phyloP scores from a whole-genome alignment of 1,139 yeast genomes.

The Tardiomyces blankii region DNA sequence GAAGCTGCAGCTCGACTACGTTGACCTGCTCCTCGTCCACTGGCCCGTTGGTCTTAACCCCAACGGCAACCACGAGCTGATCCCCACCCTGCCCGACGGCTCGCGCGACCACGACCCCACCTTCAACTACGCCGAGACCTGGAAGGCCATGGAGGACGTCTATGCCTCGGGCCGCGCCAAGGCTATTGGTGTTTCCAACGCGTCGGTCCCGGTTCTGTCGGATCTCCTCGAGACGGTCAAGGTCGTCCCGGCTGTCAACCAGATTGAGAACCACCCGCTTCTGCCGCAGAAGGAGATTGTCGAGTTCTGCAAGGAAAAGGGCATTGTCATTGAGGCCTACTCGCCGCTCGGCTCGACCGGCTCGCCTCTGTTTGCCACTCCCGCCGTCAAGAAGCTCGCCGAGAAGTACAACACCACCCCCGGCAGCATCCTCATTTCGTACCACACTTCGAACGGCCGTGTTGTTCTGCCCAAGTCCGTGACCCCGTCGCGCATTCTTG shows the following conservation, averaged over 20 bases:
- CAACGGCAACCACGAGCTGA: conserved; percentile 21
- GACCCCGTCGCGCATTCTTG: conserved; percentile 45
- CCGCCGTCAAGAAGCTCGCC: conserved; percentile 40
- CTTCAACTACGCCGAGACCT: conserved; percentile 36
- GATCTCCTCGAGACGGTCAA: conserved; percentile 34
- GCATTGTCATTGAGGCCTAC: conserved; percentile 59
- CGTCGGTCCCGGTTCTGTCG: conserved; percentile 40
- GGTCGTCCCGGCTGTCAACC: conserved; percentile 60
- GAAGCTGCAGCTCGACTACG: conserved; percentile 61
- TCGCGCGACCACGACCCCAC: conserved; percentile 30
- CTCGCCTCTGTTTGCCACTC: conserved; percentile 51
- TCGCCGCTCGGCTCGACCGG: conserved; percentile 69
- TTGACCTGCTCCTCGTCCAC: conserved; percentile 75
- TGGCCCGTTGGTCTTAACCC: conserved; percentile 58
- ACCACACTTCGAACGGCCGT: conserved; percentile 57
- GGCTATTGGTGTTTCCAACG: conserved; percentile 58
- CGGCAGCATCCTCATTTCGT: conserved; percentile 42
- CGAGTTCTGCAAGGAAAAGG: conserved; percentile 41
- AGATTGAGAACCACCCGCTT: conserved; percentile 69
- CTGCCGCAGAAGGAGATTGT: conserved; percentile 59
- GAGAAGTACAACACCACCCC: conserved; percentile 40
- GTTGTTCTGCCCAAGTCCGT: conserved; percentile 68
- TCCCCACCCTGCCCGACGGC: conserved; percentile 32
- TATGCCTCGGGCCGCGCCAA: conserved; percentile 36
- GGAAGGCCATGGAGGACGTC: conserved; percentile 37